Base-by-base conservation (phyloP, 495 filamentous ascomycete genomes). In the Penicillium samsonianum region DNA sequence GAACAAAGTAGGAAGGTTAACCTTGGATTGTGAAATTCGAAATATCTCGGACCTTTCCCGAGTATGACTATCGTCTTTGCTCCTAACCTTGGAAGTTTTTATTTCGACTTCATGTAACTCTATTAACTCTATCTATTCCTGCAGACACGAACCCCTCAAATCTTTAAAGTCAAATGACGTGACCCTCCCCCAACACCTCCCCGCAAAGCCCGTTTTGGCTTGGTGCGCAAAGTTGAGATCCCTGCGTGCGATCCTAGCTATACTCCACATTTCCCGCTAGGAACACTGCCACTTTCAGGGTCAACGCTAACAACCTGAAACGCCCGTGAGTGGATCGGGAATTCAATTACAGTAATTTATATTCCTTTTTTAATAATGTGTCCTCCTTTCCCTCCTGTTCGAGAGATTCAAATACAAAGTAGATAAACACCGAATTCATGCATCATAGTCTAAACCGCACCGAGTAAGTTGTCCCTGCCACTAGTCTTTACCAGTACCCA, bases 271-370 rank as follows among this genome's bases (percentile, higher is more conserved):
- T 52, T 51, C 26, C 31, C 65, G 50, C 65, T 59, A 69, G 49
- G 53, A 56, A 67, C 67, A 72, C 69, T 73, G 67, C 69, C 70
- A 67, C 69, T 63, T 45, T 68, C 72, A 70, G 69, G 70, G 61
- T 73, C 65, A 57, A 64, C 65, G 60, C 71, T 72, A 74, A 63
- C 30, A 44, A 63, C 50, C 53, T 76, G 73, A 76, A 76, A 76
- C 73, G 64, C 62, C 53, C 53, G 54, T 20, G 4, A 33, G 52
- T 46, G 42, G 43, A 46, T 44, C 26, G 3, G 4, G 28, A 12
- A 53, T 43, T 40, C 26, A 6, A 37, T 25, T n/a, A 42, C 25
- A 4, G 28, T 43, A 28, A 43, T 45, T 35, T 33, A 20, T 9
- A 14, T 9, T n/a, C 20, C 26, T 10, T 20, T 20, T 42, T 20